Base-by-base conservation (phyloP, 2,329 filamentous ascomycete species). In the Trichoderma sp. region DNA sequence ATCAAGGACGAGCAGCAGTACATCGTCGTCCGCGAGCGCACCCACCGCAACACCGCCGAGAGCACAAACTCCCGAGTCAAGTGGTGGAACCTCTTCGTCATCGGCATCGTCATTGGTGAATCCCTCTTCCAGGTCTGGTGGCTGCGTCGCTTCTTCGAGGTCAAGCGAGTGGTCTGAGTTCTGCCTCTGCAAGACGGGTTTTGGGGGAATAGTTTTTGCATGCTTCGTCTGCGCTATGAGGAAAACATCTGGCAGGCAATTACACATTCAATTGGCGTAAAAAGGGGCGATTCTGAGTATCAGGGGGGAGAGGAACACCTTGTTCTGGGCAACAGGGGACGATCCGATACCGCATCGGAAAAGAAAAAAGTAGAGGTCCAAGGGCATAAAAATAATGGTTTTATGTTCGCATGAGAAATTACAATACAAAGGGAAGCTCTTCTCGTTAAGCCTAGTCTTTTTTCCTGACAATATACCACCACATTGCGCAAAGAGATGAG, bases 41-140 rank as follows among this genome's bases (percentile, higher is more conserved):
- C 93, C 77, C 96, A 99, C 87, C 90, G 96, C 81, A 99, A 99
- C 86, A 99, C 96, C 11, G 96, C 96, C 75, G 96, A 99, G 86
- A 98, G 95, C 88, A 99, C 96, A 79, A 99, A 99, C 83, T 89
- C 90, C 77, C 89, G 96, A 76, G 96, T 99, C 81, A 99, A 99
- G 87, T 99, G 96, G 96, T 99, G 96, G 96, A 98, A 96, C 83
- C 89, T 98, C 78, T 98, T 98, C 83, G 95, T 99, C 84, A 90
- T 99, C 75, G 88, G 90, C 71, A 91, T 98, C 65, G 89, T 99
- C 74, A 87, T 97, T 76, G 94, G 92, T 78, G 94, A 98, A 86
- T 96, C 94, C 73, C 86, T 98, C 76, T 99, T 99, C 87, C 96
- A 99, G 86, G 95, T 99, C 76, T 99, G 96, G 95, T 99, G 96